Conservation (phyloP, 2,329 filamentous ascomycete genomes). For the Fusarium musae region DNA sequence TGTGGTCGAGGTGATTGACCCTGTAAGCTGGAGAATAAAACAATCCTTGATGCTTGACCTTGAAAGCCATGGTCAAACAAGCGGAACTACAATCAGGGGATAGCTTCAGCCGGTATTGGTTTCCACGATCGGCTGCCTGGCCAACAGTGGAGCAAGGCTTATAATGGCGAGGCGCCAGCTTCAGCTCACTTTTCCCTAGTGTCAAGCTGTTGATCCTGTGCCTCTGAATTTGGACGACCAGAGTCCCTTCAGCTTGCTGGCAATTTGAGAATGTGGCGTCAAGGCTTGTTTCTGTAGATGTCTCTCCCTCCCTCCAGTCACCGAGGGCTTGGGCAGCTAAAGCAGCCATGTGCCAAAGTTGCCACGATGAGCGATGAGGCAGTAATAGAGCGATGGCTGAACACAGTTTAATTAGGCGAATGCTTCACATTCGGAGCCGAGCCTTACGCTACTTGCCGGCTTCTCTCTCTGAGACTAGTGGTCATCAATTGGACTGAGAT, state of each 20-base stretch:
- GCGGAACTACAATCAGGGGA: not conserved
- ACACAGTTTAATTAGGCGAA: not conserved
- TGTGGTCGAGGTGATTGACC: not conserved
- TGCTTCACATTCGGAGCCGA: not conserved
- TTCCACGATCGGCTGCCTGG: not conserved
- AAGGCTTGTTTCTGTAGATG: conserved; percentile 12
- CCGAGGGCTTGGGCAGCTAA: conserved; percentile 25
- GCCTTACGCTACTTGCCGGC: not conserved
- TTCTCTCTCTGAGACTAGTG: not conserved
- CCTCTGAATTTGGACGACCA: conserved; percentile 7
- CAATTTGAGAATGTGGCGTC: conserved; percentile 19
- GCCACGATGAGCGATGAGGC: conserved; percentile 5
- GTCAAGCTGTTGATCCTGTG: not conserved
- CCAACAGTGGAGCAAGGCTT: not conserved
- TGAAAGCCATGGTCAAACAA: not conserved
- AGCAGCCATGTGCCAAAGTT: conserved; percentile 10
- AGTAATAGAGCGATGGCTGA: not conserved
- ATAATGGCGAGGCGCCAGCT: not conserved
- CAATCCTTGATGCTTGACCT: not conserved
- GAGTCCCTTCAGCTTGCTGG: conserved; percentile 17
- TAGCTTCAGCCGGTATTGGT: not conserved
- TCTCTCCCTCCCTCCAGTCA: conserved; percentile 20
- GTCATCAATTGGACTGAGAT: not conserved
- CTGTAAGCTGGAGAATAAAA: not conserved
- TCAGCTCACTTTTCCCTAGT: not conserved